phyloP scores from a whole-genome alignment of 2,329 filamentous ascomycete species.

The Scedosporium minutisporum region DNA sequence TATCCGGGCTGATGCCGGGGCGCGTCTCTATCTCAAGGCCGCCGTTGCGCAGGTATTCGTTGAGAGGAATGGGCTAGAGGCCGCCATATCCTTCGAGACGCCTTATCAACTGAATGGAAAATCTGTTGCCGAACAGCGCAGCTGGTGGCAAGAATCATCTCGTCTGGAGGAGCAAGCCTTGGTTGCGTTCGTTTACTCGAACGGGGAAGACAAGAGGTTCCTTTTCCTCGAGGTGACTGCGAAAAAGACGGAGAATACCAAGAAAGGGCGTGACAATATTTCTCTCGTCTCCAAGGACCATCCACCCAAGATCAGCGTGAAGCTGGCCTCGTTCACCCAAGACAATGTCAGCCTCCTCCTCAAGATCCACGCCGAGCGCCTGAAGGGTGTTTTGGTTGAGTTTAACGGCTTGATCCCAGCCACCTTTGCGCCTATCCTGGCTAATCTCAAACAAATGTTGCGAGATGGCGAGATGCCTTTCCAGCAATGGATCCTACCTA shows the following conservation, averaged over 20 bases:
- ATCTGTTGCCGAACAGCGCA: neutral
- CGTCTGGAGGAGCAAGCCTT: neutral
- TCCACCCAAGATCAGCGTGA: neutral
- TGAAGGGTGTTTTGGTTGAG: neutral
- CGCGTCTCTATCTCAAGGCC: neutral
- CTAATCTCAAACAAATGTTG: neutral
- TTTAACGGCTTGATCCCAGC: neutral
- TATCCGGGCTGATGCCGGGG: neutral
- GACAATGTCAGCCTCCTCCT: neutral
- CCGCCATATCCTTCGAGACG: neutral
- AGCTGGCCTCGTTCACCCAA: neutral
- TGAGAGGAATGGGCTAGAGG: neutral
- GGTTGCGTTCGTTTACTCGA: neutral
- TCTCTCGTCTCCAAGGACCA: neutral
- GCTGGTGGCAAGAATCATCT: constrained; percentile 1
- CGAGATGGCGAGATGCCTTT: neutral
- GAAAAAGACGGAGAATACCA: neutral
- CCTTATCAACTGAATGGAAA: neutral
- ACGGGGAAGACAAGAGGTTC: neutral
- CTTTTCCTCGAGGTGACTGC: neutral
- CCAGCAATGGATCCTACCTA: neutral
- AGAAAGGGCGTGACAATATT: neutral
- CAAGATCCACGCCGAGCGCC: neutral
- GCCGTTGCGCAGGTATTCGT: neutral
- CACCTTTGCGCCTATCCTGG: neutral